Evolutionary conservation across 345 rosid genomes (phyloP), one percentile per base, ranked within the genome.

Genomic region (Kernera saxatilis): DNA sequence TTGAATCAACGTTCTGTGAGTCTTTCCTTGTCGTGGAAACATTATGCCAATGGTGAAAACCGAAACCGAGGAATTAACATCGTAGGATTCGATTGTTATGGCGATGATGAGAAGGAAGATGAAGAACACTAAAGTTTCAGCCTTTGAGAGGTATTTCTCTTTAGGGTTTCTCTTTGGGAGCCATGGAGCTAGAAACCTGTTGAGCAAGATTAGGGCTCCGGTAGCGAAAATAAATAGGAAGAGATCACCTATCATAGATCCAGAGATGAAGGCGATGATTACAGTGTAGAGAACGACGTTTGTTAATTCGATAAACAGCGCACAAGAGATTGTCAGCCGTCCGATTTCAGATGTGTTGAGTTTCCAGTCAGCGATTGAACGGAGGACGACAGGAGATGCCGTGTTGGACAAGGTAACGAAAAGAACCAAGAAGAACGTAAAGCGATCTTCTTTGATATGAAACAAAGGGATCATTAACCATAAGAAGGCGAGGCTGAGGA

Each of bases 11-110:
- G 98, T 93, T 57, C 97, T 59, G 3, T 82, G 80, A 1, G 91
- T 82, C 64, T 91, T 91, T 25, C 98, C 97, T 72, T 86, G 88
- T 62, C 94, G 73, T 2, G 98, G 98, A 80, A 89, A 89, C 85
- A 84, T 53, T 69, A 91, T 48, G 17, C 98, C 98, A 3, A 87
- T 58, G 45, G 87, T 25, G 75, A 87, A 93, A 52, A 81, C 82
- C 29, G 83, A 55, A 19, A 87, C 55, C 2, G 83, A 58, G 44
- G 87, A 80, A 52, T 77, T 88, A 11, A 55, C 80, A 2, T 84
- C 84, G 6, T 59, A 50, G 18, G 65, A 37, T 76, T 93, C 97
- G 9, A 75, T 75, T 7, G 80, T 8, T 18, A 79, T 51, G 1
- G 87, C 78, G 5, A 84, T 45, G 19, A 69, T 35, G 4, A 84